Base-by-base conservation (phyloP, 192 early-diverging fungal genomes). In the Radiomyces spectabilis region DNA sequence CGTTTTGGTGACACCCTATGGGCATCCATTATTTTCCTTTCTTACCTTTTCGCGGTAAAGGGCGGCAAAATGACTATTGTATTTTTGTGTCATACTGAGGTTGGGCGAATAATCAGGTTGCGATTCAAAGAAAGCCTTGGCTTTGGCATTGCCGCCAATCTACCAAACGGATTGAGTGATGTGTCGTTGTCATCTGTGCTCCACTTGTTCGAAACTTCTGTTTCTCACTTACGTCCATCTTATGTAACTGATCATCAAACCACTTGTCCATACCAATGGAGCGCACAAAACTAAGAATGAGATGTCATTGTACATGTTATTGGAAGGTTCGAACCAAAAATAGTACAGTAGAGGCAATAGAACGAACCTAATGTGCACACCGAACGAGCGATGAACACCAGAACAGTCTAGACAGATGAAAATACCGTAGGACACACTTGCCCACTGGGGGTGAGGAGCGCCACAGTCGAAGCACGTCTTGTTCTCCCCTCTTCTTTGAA, bases 181-280 rank as follows among this genome's bases (percentile, higher is more conserved):
- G 38, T 51, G 27, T 33, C 24, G 46, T 61, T 19, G 10, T 61
- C 37, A 33, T 25, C 10, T 34, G 29, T 26, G 53, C 12, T 46
- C 15, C 12, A 25, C 32, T 30, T 15, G 10, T 19, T 7, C 46
- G 7, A 34, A 4, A 31, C 3, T 21, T 18, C 8, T 9, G 42
- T 10, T 10, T 15, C 15, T 16, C 16, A 44, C 59, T 59, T 69
- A 86, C 59, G 49, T 85, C 74, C 94, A 99, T 99, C 47, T 93
- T 85, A 64, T 89, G 93, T 48, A 92, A 70, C 68, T 99, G 96
- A 69, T 97, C 93, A 26, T 89, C 84, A 32, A 80, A 85, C 94
- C 94, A 99, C 59, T 88, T 88, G 71, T 99, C 96, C 96, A 99
- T 99, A 4, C 86, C 87, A 51, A 98, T 88, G 2, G 96, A 99